Evolutionary conservation across 2,329 filamentous ascomycete genomes (phyloP).

Genomic region (Colletotrichum incanum): DNA sequence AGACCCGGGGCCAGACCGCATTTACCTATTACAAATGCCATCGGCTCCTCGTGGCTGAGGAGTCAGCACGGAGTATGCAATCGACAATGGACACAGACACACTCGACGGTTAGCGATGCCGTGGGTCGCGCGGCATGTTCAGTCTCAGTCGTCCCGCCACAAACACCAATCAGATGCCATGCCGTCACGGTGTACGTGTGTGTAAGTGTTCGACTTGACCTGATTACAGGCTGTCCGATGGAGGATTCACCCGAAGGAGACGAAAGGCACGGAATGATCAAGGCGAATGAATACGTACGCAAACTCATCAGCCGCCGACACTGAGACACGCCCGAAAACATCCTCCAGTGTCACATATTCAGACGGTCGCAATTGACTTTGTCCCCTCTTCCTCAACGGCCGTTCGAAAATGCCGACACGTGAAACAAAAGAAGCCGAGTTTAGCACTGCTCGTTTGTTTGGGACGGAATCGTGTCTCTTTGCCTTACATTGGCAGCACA

Average conservation of each 20-base stretch:
- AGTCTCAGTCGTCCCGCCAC: background rate
- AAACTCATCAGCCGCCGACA: conserved; percentile 15
- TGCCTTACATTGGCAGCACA: background rate
- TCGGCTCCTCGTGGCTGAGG: background rate
- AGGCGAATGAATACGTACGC: conserved; percentile 21
- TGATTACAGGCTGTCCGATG: background rate
- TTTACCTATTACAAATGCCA: background rate
- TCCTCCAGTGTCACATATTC: conserved; percentile 27
- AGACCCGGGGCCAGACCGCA: background rate
- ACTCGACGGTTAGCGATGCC: background rate
- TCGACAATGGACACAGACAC: background rate
- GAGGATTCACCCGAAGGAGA: background rate
- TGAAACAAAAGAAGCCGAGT: conserved; percentile 22
- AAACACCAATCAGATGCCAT: background rate
- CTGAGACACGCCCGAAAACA: conserved; percentile 41
- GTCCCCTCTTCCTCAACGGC: background rate
- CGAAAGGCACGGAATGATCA: background rate
- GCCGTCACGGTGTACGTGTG: background rate
- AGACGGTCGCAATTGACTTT: conserved; percentile 33
- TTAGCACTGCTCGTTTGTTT: conserved; percentile 8
- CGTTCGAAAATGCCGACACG: conserved; percentile 1
- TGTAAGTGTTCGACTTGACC: conserved; percentile 1
- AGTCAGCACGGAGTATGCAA: background rate
- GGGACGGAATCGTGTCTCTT: background rate
- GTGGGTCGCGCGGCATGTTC: conserved; percentile 4